These are phyloP conservation scores for Eucalyptus tenuipes DNA, from an alignment of 345 rosid species.

Conservation along the genomic window DNA sequence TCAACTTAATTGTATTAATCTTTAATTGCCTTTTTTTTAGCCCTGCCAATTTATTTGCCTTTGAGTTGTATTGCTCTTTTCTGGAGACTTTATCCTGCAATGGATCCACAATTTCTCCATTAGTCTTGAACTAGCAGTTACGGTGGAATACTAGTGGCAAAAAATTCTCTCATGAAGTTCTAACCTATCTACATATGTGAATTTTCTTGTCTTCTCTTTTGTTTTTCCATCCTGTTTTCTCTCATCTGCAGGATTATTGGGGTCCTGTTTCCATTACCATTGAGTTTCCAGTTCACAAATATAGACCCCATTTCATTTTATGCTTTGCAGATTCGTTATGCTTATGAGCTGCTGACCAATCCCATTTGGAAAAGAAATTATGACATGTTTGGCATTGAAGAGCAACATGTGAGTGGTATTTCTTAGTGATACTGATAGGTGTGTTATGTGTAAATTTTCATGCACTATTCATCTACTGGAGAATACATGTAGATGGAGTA, in stretches of 20 bases:
- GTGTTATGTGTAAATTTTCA: background rate
- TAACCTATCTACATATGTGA: background rate
- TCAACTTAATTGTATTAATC: background rate
- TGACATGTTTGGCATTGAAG: slow-evolving; percentile 69
- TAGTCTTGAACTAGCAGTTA: background rate
- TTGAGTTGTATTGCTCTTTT: background rate
- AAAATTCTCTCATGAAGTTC: background rate
- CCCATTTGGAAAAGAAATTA: slow-evolving; percentile 74
- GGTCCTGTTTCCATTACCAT: background rate
- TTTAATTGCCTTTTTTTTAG: background rate
- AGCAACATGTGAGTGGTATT: slow-evolving; percentile 49
- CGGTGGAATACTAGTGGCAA: background rate
- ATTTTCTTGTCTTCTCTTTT: background rate
- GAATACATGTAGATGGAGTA: background rate
- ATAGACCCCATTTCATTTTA: background rate
- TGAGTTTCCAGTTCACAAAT: background rate
- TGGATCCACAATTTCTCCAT: background rate
- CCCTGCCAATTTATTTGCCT: background rate
- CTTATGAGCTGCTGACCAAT: slow-evolving; percentile 70
- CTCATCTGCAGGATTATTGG: background rate
- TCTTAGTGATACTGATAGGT: background rate
- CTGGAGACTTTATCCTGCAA: background rate
- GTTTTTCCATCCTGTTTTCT: background rate
- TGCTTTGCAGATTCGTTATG: slow-evolving; percentile 58
- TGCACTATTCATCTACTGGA: background rate